Base-by-base conservation (phyloP, 345 rosid genomes). In the Citrus cavaleriei region DNA sequence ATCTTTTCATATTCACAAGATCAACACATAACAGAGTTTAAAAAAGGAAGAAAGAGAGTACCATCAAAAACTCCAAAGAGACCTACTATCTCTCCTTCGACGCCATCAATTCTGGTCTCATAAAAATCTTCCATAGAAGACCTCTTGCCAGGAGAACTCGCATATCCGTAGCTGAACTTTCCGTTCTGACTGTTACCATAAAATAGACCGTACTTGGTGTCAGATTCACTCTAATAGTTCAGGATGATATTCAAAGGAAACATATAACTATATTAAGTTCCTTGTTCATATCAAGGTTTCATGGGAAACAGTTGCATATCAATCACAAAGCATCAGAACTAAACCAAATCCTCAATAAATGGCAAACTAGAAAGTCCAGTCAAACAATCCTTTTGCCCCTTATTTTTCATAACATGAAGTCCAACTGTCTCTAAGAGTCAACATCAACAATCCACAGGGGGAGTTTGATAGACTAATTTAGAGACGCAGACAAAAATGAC, bases 1-100 rank as follows among this genome's bases (percentile, higher is more conserved):
- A 30, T 38, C 27, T 22, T 65, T 65, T 65, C 49, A 19, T 46
- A 30, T 25, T 65, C 54, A 30, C 58, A 54, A 13, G 49, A 65
- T 7, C 37, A 28, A 19, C 18, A 14, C 46, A 51, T 68, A 18
- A 27, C 16, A 25, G 16, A 35, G 27, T 64, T 72, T 55, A 55
- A 49, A 63, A 49, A 22, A 66, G 62, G 55, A 49, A 66, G 74
- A 70, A 49, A 79, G 78, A 74, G 73, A 77, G 71, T 84, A 97
- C 99, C 99, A 78, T 97, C 99, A 86, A 97, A 97, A 83, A 97
- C 99, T 77, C 98, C 99, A 89, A 97, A 97, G 4, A 94, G 92
- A 46, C 98, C 99, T 83, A 97, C 97, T 71, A 94, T 94, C 83
- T 94, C 94, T 60, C 98, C 99, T 22, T 91, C 89, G 79, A 97